phyloP scores from a whole-genome alignment of 1,139 yeast species.

The Saccharomycopsis phalli region DNA sequence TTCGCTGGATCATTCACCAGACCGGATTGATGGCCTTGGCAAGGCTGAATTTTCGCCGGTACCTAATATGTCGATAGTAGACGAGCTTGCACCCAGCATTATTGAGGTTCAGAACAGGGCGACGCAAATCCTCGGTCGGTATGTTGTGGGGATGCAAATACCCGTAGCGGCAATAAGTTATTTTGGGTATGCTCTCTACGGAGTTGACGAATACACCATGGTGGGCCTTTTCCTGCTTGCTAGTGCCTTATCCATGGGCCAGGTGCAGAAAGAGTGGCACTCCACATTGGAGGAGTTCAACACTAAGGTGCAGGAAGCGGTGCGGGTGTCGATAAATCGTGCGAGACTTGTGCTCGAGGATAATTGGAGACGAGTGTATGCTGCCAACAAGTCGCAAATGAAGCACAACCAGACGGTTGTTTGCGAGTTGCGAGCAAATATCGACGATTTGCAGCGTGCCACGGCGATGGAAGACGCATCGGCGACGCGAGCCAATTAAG shows the following conservation, averaged over 20 bases:
- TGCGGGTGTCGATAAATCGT: conserved; percentile 12
- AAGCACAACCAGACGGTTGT: conserved; percentile 3
- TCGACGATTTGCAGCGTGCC: too few relatives aligned
- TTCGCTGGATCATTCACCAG: not conserved
- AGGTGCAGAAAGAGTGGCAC: conserved; percentile 13
- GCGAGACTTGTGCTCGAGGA: conserved; percentile 8
- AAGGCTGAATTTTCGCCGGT: not conserved
- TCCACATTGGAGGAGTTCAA: conserved; percentile 11
- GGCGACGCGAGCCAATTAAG: too few relatives aligned
- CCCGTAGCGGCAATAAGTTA: conserved; percentile 11
- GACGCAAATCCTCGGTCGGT: conserved; percentile 9
- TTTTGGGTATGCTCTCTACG: conserved; percentile 15
- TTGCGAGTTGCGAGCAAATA: conserved; percentile 9
- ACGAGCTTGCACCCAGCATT: not conserved
- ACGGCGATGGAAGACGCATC: too few relatives aligned
- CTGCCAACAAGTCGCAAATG: not conserved
- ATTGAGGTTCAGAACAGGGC: conserved; percentile 12
- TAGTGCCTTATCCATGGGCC: conserved; percentile 12
- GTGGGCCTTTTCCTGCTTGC: conserved; percentile 10
- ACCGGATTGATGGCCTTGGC: not conserved
- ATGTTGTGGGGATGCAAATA: conserved; percentile 15
- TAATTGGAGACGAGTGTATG: conserved; percentile 8
- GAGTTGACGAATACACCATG: conserved; percentile 13
- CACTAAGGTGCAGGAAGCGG: not conserved
- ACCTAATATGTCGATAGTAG: not conserved